Base-by-base conservation (phyloP, 768 basidiomycete genomes). In the Boletus sp. region DNA sequence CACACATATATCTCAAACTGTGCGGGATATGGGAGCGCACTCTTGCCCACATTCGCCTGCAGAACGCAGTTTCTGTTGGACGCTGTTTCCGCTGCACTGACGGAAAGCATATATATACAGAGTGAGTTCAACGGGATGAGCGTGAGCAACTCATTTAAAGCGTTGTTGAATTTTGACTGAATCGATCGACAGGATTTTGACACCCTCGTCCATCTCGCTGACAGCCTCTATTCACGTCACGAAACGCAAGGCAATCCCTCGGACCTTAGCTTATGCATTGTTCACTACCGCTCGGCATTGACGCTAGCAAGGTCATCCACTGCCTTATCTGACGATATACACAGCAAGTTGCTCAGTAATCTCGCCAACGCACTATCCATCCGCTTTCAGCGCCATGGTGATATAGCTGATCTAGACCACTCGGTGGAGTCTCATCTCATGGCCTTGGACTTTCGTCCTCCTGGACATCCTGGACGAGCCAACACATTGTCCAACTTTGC, bases 401-500 rank as follows among this genome's bases (percentile, higher is more conserved):
- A 66, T 42, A 51, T 61, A 33, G 55, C 63, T 23, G 69, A 70
- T 47, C 45, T 70, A 17, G 58, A 60, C n/a, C 61, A 59, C 25
- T 69, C 69, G 5, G 62, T 70, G 5, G 63, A 70, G 40, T 70
- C 57, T 51, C 59, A 69, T 39, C 48, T 62, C 37, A 52, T 60
- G 0, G 68, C 66, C 11, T 53, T 72, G 47, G 54, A 64, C n/a
- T 56, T 70, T 46, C 57, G 66, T 29, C 62, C 66, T 47, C 49
- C 59, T 30, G 62, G 60, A 14, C 64, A 72, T 45, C 62, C 70
- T 13, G 58, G 64, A n/a, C 59, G 60, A 35, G 47, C 63, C 32
- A 61, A 44, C 38, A 49, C 61, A 10, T 29, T 74, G 30, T 64
- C 61, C 38, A 68, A 67, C 38, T 68, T 72, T 46, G 71, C 68